phyloP scores from a whole-genome alignment of 768 basidiomycete species.

The Brasilioporus rufonigricans region DNA sequence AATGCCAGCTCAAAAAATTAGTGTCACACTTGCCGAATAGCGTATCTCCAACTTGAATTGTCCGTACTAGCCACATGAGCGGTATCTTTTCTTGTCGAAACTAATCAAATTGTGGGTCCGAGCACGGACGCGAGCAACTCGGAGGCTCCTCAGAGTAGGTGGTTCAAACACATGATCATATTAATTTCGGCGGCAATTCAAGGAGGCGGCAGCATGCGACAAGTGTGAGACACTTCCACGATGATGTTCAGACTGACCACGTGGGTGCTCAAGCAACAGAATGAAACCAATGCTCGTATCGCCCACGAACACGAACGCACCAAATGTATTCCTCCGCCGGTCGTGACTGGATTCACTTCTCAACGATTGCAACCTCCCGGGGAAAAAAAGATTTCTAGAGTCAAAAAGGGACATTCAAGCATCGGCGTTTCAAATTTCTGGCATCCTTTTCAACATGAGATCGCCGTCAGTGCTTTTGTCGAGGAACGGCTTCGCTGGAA shows the following conservation, averaged over 20 bases:
- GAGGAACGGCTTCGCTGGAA: not conserved
- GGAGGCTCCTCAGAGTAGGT: not conserved
- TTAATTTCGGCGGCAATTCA: slow-evolving; percentile 2
- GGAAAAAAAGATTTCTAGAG: not conserved
- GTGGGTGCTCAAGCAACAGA: not conserved
- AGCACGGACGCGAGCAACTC: not conserved
- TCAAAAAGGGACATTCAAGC: not conserved
- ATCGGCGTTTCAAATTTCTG: not conserved
- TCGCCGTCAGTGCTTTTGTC: not conserved
- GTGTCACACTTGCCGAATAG: no score
- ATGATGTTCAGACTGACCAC: not conserved
- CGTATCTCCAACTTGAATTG: no score
- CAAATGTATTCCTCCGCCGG: not conserved
- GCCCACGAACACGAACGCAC: not conserved
- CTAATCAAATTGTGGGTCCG: not conserved
- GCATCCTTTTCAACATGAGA: not conserved
- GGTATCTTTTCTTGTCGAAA: not conserved
- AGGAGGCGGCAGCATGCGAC: not conserved
- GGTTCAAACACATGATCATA: not conserved
- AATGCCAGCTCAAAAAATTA: not conserved
- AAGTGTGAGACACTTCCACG: not conserved
- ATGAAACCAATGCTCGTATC: not conserved
- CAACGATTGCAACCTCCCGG: not conserved
- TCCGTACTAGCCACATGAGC: not conserved
- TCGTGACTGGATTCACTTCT: not conserved